Conservation (phyloP, 2,329 filamentous ascomycete genomes). For the Blumeriella jaapii region DNA sequence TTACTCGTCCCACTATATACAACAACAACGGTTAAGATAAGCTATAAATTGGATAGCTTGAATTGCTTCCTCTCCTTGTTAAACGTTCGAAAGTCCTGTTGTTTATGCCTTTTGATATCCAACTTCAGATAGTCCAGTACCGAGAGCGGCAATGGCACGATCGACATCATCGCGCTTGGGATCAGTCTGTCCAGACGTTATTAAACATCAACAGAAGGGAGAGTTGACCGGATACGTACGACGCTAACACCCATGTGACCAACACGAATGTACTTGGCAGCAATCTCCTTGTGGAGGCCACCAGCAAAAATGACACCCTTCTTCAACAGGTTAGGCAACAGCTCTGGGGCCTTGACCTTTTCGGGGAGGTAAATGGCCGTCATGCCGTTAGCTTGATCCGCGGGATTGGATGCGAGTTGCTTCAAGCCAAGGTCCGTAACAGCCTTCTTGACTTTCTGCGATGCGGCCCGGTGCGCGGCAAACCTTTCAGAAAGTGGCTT, state of each 20-base stretch:
- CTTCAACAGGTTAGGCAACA: conserved; percentile 74
- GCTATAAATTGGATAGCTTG: conserved; percentile 3
- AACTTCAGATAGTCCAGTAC: conserved; percentile 61
- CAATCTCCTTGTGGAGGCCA: conserved; percentile 92
- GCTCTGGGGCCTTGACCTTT: conserved; percentile 63
- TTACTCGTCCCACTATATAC: too few relatives aligned
- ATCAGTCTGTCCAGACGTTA: conserved; percentile 46
- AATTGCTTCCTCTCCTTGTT: conserved; percentile 10
- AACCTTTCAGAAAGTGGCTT: conserved; percentile 73
- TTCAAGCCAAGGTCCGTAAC: conserved; percentile 72
- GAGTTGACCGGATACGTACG: conserved; percentile 34
- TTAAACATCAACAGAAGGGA: conserved; percentile 2
- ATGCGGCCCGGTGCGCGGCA: conserved; percentile 65
- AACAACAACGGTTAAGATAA: too few relatives aligned
- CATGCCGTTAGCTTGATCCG: conserved; percentile 95
- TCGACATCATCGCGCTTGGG: conserved; percentile 71
- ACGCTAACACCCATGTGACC: conserved; percentile 97
- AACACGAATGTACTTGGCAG: conserved; percentile 84
- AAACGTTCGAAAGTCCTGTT: not conserved
- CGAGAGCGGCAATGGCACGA: conserved; percentile 67
- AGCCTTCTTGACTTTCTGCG: conserved; percentile 77
- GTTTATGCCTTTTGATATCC: conserved; percentile 42
- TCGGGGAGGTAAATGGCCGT: conserved; percentile 94
- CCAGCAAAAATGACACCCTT: conserved; percentile 91
- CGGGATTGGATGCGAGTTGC: conserved; percentile 73